Percentiles rank a stretch among this genome's conserved stretches.
Evolutionary conservation across 2,329 filamentous ascomycete genomes (phyloP).

Genomic region (Tolypocladium ovalisporum): DNA sequence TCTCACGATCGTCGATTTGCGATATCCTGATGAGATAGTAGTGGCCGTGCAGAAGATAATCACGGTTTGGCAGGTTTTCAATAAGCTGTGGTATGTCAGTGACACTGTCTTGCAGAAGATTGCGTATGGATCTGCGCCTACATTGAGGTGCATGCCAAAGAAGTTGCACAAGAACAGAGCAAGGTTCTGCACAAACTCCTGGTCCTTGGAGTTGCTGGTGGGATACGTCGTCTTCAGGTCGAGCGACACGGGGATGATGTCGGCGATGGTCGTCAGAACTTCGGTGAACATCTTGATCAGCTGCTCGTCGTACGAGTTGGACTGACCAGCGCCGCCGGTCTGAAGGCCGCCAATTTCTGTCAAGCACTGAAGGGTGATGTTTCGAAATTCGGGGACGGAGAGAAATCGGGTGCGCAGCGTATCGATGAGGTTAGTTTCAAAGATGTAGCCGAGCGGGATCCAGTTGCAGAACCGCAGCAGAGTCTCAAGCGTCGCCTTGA

Average conservation of each 20-base stretch:
- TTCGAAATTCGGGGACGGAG: slow-evolving; percentile 88
- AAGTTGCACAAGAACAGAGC: slow-evolving; percentile 96
- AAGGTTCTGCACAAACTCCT: slow-evolving; percentile 95
- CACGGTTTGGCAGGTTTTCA: slow-evolving; percentile 88
- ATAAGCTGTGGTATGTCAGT: slow-evolving; percentile 51
- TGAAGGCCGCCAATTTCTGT: slow-evolving; percentile 95
- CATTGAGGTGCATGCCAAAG: slow-evolving; percentile 83
- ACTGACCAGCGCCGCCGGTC: slow-evolving; percentile 58
- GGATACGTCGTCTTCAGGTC: slow-evolving; percentile 88
- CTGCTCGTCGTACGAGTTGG: slow-evolving; percentile 81
- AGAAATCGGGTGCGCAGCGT: slow-evolving; percentile 88
- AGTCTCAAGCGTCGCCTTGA: slow-evolving; percentile 96
- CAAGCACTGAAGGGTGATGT: slow-evolving; percentile 90
- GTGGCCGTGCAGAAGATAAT: slow-evolving; percentile 91
- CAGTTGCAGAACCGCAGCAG: slow-evolving; percentile 95
- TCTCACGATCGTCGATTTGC: slow-evolving; percentile 96
- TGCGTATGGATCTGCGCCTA: slow-evolving; percentile 24
- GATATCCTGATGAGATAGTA: slow-evolving; percentile 98
- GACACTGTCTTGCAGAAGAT: slow-evolving; percentile 1
- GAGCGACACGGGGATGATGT: slow-evolving; percentile 81
- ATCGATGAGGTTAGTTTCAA: slow-evolving; percentile 93
- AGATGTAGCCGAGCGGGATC: slow-evolving; percentile 97
- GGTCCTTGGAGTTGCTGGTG: slow-evolving; percentile 82
- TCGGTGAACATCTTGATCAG: slow-evolving; percentile 98
- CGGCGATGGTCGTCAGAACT: slow-evolving; percentile 82